Evolutionary conservation across 495 filamentous ascomycete genomes (phyloP).

Genomic region (Achaetomiella virescens): DNA sequence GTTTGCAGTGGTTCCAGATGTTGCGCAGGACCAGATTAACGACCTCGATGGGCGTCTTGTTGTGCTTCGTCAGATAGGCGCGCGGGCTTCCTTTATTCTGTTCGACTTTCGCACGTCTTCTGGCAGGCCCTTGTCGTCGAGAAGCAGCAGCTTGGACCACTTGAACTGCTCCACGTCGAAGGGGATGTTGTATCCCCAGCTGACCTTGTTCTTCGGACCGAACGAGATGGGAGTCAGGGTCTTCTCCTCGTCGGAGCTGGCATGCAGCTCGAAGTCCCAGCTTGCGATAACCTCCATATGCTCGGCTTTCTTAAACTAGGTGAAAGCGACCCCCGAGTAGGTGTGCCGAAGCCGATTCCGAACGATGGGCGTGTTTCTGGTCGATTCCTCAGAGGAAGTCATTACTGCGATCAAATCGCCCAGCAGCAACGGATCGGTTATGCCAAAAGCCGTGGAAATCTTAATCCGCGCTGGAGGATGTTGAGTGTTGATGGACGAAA

Average conservation of each 20-base stretch:
- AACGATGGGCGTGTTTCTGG: conserved; percentile 3
- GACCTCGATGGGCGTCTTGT: conserved; percentile 15
- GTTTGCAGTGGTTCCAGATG: conserved; percentile 21
- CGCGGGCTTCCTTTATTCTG: conserved; percentile 11
- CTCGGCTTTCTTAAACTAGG: conserved; percentile 8
- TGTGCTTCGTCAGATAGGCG: conserved; percentile 1
- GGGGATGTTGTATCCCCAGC: conserved; percentile 25
- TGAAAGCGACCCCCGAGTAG: conserved; percentile 13
- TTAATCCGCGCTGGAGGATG: no score
- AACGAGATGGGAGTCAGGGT: conserved; percentile 16
- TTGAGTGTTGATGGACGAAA: no score
- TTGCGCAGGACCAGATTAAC: conserved; percentile 21
- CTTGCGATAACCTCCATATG: conserved; percentile 11
- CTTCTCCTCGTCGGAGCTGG: conserved; percentile 15
- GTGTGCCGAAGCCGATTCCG: conserved; percentile 20
- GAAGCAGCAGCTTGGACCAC: conserved; percentile 33
- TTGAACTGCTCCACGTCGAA: conserved; percentile 10
- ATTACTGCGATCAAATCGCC: not conserved
- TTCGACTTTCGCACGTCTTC: conserved; percentile 4
- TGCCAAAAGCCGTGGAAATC: no score
- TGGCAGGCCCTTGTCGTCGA: conserved; percentile 22
- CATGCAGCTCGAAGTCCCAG: conserved; percentile 12
- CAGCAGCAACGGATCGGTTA: no score
- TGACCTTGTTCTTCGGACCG: not conserved
- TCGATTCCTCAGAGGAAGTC: not conserved